A percentile compares a stretch with the other conserved stretches of the same genome.
Evolutionary conservation across 2,329 filamentous ascomycete species (phyloP).

Genomic region (Fusarium nematophilum): DNA sequence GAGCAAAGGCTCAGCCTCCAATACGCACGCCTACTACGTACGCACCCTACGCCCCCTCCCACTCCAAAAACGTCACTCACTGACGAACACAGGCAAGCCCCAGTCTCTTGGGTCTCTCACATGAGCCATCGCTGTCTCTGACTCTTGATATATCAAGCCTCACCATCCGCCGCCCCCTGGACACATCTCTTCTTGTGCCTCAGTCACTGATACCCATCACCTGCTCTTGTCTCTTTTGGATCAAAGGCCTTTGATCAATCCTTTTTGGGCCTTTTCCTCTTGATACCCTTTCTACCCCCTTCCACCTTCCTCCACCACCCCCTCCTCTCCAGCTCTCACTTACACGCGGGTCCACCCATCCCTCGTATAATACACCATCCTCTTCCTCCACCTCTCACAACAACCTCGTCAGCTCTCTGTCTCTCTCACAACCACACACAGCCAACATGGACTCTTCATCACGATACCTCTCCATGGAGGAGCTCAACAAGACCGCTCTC

Average conservation of each 20-base stretch:
- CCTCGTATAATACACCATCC: conserved; percentile 33
- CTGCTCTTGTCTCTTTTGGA: conserved; percentile 28
- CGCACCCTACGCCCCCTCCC: conserved; percentile 19
- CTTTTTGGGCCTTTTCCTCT: conserved; percentile 18
- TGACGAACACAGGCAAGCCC: conserved; percentile 47
- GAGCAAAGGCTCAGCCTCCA: conserved; percentile 55
- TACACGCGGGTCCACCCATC: conserved; percentile 27
- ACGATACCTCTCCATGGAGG: conserved; percentile 59
- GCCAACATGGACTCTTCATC: conserved; percentile 45
- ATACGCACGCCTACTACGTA: conserved; percentile 23
- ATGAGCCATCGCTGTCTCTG: conserved; percentile 44
- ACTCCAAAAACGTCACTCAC: conserved; percentile 55
- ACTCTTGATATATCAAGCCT: conserved; percentile 46
- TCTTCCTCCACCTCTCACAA: conserved; percentile 19
- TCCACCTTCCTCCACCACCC: conserved; percentile 19
- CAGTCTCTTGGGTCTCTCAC: conserved; percentile 48
- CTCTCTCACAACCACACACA: conserved; percentile 13
- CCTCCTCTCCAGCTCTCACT: conserved; percentile 15
- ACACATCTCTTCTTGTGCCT: conserved; percentile 29
- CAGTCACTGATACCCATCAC: conserved; percentile 35
- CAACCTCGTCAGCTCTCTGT: too few relatives aligned
- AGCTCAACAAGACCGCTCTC: conserved; percentile 79
- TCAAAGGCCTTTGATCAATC: conserved; percentile 19
- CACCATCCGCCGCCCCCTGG: conserved; percentile 38
- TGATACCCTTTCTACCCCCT: conserved; percentile 12